phyloP scores from a whole-genome alignment of 2,329 filamentous ascomycete genomes.

The Botrytis tulipae region DNA sequence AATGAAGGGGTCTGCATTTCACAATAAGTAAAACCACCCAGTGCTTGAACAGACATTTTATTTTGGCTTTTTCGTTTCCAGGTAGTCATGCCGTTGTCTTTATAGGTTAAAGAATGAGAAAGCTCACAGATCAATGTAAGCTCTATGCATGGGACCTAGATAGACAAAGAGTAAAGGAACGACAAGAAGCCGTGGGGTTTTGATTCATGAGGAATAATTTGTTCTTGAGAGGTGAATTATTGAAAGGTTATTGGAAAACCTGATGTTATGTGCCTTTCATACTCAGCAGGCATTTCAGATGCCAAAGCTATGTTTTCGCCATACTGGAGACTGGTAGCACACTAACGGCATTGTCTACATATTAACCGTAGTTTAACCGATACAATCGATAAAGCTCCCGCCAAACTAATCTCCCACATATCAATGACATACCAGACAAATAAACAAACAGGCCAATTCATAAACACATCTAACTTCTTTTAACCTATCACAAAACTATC shows the following conservation, averaged over 20 bases:
- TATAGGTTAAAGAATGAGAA: not conserved
- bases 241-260: not conserved
- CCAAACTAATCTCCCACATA: not conserved
- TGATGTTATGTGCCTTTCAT: not conserved
- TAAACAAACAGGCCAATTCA: not conserved
- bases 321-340: not conserved
- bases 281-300: not conserved
- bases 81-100: not conserved
- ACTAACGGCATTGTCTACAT: not conserved
- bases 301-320: not conserved
- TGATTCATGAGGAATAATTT: too few species aligned
- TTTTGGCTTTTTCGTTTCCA: not conserved
- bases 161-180: not conserved
- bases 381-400: slow-evolving; percentile 17
- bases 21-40: not conserved
- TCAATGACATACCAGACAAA: not conserved
- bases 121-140: not conserved
- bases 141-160: not conserved
- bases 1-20: slow-evolving; percentile 5
- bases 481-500: not conserved
- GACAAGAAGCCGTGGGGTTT: not conserved
- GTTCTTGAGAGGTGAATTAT: not conserved
- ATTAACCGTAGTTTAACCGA: not conserved
- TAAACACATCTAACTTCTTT: not conserved
- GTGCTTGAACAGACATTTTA: not conserved